phyloP scores from a whole-genome alignment of 2,329 filamentous ascomycete genomes.

The Blumeria hordei region DNA sequence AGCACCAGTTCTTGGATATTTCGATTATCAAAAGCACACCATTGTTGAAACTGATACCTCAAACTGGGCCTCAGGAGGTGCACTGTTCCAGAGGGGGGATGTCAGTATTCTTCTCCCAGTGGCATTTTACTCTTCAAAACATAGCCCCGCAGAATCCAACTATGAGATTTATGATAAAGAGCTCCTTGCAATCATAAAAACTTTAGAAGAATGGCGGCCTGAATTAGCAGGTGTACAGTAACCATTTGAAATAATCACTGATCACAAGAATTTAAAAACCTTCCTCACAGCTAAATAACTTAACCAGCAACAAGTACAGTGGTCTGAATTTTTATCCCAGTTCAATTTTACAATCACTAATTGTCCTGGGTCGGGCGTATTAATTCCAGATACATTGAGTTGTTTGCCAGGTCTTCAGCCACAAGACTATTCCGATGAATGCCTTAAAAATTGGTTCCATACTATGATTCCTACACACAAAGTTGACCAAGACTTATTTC shows the following conservation, averaged over 20 bases:
- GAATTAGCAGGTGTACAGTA: not conserved
- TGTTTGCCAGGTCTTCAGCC: not conserved
- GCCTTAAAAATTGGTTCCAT: not conserved
- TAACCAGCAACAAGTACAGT: not conserved
- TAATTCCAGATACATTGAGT: not conserved
- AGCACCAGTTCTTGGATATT: not conserved
- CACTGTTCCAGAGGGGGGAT: not conserved
- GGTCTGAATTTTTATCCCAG: not conserved
- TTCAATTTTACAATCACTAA: not conserved
- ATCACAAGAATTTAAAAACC: not conserved
- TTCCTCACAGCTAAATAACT: not conserved
- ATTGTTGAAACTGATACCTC: not conserved
- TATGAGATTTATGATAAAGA: not conserved
- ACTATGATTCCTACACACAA: not conserved
- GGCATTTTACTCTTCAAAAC: not conserved
- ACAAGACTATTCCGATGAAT: conserved; percentile 1
- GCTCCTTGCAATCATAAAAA: not conserved
- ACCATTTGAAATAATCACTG: not conserved
- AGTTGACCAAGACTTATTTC: not conserved
- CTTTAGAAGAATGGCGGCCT: not conserved
- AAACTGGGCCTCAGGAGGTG: not conserved
- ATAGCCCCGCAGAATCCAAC: not conserved
- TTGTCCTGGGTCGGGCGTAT: not conserved
- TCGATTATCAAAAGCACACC: not conserved
- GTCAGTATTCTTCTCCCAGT: not conserved